Evolutionary conservation across 352 stramenopile genomes (phyloP).

Genomic region (Pythium scleroteichum): DNA sequence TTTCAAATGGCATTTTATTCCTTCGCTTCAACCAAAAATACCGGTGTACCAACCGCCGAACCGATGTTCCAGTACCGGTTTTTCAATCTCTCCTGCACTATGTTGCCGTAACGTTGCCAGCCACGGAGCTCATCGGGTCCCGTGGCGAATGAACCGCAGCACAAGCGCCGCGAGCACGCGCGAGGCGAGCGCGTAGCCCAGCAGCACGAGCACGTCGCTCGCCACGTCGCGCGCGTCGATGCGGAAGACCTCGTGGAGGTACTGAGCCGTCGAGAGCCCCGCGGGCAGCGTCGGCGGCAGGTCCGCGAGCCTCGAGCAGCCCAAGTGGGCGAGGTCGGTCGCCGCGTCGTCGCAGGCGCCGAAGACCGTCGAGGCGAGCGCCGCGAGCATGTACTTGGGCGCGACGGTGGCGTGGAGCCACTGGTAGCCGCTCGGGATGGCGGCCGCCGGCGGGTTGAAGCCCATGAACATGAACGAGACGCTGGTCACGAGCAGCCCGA

Average conservation of each 20-base stretch:
- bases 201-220: constrained; percentile 20
- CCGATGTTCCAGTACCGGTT: too few relatives aligned
- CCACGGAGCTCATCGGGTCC: constrained; percentile 13
- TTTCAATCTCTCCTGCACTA: too few relatives aligned
- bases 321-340: constrained; percentile 21
- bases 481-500: constrained; percentile 44
- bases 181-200: constrained; percentile 31
- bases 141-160: constrained; percentile 35
- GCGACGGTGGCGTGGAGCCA: constrained; percentile 58
- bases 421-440: constrained; percentile 51
- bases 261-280: constrained; percentile 27
- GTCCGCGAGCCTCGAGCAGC: constrained; percentile 17
- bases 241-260: constrained; percentile 25
- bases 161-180: constrained; percentile 29
- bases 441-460: constrained; percentile 59
- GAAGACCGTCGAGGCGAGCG: constrained; percentile 27
- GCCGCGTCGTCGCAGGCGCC: constrained; percentile 20
- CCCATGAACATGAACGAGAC: constrained; percentile 80
- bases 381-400: constrained; percentile 25
- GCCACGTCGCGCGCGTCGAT: constrained; percentile 27
- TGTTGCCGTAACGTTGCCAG: too few relatives aligned
- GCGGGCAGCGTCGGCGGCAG: constrained; percentile 19
- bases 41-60: too few relatives aligned
- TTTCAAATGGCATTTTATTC: too few relatives aligned
- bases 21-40: too few relatives aligned